Evolutionary conservation across 805 yeast species (phyloP), one percentile per base, ranked within the genome.

Genomic region (Kuraishia molischiana): DNA sequence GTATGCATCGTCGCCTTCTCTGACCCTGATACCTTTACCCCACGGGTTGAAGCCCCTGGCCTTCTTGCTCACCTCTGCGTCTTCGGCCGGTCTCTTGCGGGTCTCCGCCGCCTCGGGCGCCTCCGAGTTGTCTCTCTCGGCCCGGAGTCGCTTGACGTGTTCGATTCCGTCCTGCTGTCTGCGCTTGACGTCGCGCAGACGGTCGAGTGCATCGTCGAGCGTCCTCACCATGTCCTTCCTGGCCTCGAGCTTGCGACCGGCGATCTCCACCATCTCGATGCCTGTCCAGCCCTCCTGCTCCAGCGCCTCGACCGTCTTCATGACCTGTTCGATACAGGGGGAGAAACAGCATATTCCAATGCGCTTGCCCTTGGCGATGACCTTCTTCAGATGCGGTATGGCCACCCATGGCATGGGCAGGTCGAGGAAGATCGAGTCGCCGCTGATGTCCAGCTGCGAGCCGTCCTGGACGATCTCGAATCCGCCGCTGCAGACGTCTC

Each of bases 331-430:
- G 35, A 92, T 84, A 59, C 99, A 92, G 8, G 99, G 99, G 29
- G 95, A 85, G 54, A 92, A 92, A 59, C 98, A 92, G 60, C 99
- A 92, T 38, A 92, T 70, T 3, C 83, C 77, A 18, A 77, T 84
- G 20, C 67, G 65, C 39, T 67, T 64, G 15, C 61, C 61, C 6
- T 62, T 56, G 6, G 82, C 61, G 13, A 84, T 68, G 1, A 83
- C 94, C 2, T 48, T 37, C 10, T 66, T 61, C 34, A 90, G 60
- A 57, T 82, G 80, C 5, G 86, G 85, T 38, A 92, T 82, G 4
- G 98, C 98, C 28, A 77, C 77, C 97, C 97, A 90, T 6, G 99
- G 98, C 4, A 95, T 79, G 3, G 99, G 99, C 35, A 92, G 68
- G 55, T 92, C 99, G 44, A 92, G 67, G 51, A 92, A 92, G 0